phyloP scores from a whole-genome alignment of 805 yeast species.

The Kodamaea jinghongensis region DNA sequence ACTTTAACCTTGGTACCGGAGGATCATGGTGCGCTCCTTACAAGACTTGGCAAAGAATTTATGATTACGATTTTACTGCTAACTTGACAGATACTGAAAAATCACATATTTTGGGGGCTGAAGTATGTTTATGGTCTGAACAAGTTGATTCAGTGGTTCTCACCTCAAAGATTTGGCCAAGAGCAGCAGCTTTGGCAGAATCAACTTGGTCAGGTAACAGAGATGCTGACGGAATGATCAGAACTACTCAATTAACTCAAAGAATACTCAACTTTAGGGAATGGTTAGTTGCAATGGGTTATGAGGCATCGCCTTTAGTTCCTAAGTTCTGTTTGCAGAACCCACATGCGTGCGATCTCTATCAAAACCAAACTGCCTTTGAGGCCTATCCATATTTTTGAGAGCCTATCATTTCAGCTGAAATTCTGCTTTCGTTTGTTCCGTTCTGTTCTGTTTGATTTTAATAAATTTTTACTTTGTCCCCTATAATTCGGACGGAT shows the following conservation, averaged over 20 bases:
- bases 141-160: conserved; percentile 32
- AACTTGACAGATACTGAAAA: conserved; percentile 28
- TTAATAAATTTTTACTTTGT: too few relatives aligned
- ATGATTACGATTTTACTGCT: conserved; percentile 31
- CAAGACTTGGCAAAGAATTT: conserved; percentile 43
- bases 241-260: conserved; percentile 29
- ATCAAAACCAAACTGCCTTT: conserved; percentile 7
- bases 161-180: conserved; percentile 36
- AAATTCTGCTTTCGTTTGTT: too few relatives aligned
- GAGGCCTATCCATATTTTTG: conserved; percentile 1
- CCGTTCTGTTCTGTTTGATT: too few relatives aligned
- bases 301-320: conserved; percentile 31
- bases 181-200: conserved; percentile 43
- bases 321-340: conserved; percentile 35
- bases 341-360: conserved; percentile 39
- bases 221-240: conserved; percentile 24
- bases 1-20: conserved; percentile 29
- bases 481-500: too few relatives aligned
- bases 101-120: conserved; percentile 36
- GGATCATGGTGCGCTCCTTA: conserved; percentile 45
- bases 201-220: conserved; percentile 41
- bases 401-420: too few relatives aligned
- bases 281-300: conserved; percentile 34
- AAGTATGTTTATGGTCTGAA: conserved; percentile 40
- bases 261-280: conserved; percentile 42